phyloP scores from a whole-genome alignment of 2,329 filamentous ascomycete genomes.

The Sporothrix protearum region DNA sequence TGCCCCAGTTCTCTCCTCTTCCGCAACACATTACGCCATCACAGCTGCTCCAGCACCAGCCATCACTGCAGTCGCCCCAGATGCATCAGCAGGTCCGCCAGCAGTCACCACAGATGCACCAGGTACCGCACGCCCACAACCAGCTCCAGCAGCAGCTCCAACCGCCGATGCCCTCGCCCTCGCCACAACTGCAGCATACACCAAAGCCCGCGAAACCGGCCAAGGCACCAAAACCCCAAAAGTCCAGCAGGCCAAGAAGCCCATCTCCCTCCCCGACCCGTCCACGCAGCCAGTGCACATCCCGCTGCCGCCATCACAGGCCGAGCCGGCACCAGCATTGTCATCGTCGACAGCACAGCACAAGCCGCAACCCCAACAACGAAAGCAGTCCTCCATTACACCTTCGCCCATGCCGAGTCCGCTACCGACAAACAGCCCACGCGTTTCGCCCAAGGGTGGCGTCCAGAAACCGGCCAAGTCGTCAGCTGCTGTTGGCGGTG shows the following conservation, averaged over 20 bases:
- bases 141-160: slow-evolving; percentile 31
- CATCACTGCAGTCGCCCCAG: slow-evolving; percentile 26
- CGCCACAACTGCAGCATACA: slow-evolving; percentile 33
- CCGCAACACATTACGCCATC: slow-evolving; percentile 14
- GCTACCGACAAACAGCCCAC: slow-evolving; percentile 24
- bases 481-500: neutral
- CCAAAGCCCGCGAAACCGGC: slow-evolving; percentile 24
- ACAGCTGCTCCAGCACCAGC: slow-evolving; percentile 25
- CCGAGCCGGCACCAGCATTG: slow-evolving; percentile 21
- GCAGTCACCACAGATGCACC: neutral
- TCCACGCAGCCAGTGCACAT: slow-evolving; percentile 23
- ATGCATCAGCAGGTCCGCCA: slow-evolving; percentile 18
- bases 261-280: slow-evolving; percentile 22
- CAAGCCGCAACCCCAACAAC: neutral
- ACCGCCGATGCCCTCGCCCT: slow-evolving; percentile 28
- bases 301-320: neutral
- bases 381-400: slow-evolving; percentile 19
- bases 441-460: slow-evolving; percentile 26
- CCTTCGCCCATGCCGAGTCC: slow-evolving; percentile 25
- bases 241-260: slow-evolving; percentile 24
- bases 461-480: slow-evolving; percentile 27
- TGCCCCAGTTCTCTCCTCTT: slow-evolving; percentile 18
- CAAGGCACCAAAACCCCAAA: slow-evolving; percentile 18
- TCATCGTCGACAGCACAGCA: neutral
- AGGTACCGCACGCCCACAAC: slow-evolving; percentile 23